Evolutionary conservation across 2,329 filamentous ascomycete species (phyloP).

Genomic region (Claviceps fusiformis): DNA sequence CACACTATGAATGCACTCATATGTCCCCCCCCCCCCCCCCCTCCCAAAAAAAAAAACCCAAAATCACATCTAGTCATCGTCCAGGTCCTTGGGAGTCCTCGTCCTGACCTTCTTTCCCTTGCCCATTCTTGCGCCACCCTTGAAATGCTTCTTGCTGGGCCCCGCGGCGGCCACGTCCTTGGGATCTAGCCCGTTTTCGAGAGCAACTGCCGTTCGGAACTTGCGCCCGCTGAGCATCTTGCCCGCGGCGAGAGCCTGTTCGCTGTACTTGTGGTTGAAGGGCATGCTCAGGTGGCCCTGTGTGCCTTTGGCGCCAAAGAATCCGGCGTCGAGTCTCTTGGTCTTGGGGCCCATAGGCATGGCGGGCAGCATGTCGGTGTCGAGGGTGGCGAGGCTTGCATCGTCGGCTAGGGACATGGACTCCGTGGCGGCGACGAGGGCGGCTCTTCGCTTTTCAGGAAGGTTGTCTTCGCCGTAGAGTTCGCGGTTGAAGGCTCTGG

Average conservation of each 20-base stretch:
- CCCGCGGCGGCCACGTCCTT: slow-evolving; percentile 53
- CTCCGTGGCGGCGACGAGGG: slow-evolving; percentile 39
- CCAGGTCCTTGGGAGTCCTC: slow-evolving; percentile 2
- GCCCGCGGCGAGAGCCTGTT: slow-evolving; percentile 47
- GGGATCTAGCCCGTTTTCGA: slow-evolving; percentile 75
- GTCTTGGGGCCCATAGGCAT: slow-evolving; percentile 58
- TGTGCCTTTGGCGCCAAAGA: slow-evolving; percentile 58
- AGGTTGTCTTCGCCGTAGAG: slow-evolving; percentile 76
- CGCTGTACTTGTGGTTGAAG: slow-evolving; percentile 79
- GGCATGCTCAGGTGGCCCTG: slow-evolving; percentile 61
- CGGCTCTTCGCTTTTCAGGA: slow-evolving; percentile 63
- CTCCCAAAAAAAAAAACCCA: not conserved
- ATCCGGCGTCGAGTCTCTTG: slow-evolving; percentile 67
- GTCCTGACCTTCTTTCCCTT: slow-evolving; percentile 33
- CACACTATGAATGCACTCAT: not conserved
- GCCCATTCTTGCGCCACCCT: slow-evolving; percentile 51
- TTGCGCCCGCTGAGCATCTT: slow-evolving; percentile 77
- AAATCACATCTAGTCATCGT: slow-evolving; percentile 4
- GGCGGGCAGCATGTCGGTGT: slow-evolving; percentile 33
- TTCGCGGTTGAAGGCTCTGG: slow-evolving; percentile 70
- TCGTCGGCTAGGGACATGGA: slow-evolving; percentile 27
- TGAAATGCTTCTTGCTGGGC: slow-evolving; percentile 85
- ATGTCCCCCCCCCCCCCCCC: too few species aligned
- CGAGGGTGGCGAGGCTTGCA: slow-evolving; percentile 15
- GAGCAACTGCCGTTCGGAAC: slow-evolving; percentile 61